Evolutionary conservation across 257 asterid species (phyloP), one percentile per base, ranked within the genome.

Genomic region (Forsythia suspensa): DNA sequence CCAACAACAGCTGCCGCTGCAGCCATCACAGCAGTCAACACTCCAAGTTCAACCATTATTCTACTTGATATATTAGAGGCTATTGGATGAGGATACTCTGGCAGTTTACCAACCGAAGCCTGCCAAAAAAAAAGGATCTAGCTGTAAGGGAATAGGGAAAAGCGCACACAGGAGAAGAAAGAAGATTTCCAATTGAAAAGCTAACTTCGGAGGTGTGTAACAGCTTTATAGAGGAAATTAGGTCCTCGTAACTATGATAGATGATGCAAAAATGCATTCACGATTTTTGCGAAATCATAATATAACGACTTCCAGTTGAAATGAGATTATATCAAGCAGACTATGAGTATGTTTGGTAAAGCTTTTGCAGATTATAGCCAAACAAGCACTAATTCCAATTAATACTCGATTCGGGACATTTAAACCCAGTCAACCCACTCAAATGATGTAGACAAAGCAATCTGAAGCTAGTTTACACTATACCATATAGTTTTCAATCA

Each of bases 51-150:
- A 74, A 90, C 92, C 91, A 95, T 84, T 87, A 94, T 51, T 83
- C 99, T 91, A 89, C 96, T 95, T 78, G 99, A 93, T 86, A 95
- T 89, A 80, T 84, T 91, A 5, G 98, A 92, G 77, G 99, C 98
- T 66, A 88, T 85, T 66, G 98, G 96, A 85, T 90, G 88, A 80
- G 97, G 98, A 86, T 88, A 90, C 72, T 93, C 97, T 0, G 97
- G 92, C 80, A 90, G 44, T 86, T 91, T 92, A 52, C 97, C 97
- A 37, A 95, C 97, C 85, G 84, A 92, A 10, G 98, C 84, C 99
- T 95, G 87, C 78, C 85, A 72, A 55, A 16, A 5, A 18, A 77
- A 76, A 84, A 83, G 69, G 70, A 81, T 73, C 68, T 76, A 74
- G 74, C 71, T 71, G 34, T 80, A 76, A 84, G 82, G 57, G 48